Percentiles rank a stretch among this genome's conserved stretches.
phyloP scores from a whole-genome alignment of 2,329 filamentous ascomycete genomes.

The Penicillium freii region DNA sequence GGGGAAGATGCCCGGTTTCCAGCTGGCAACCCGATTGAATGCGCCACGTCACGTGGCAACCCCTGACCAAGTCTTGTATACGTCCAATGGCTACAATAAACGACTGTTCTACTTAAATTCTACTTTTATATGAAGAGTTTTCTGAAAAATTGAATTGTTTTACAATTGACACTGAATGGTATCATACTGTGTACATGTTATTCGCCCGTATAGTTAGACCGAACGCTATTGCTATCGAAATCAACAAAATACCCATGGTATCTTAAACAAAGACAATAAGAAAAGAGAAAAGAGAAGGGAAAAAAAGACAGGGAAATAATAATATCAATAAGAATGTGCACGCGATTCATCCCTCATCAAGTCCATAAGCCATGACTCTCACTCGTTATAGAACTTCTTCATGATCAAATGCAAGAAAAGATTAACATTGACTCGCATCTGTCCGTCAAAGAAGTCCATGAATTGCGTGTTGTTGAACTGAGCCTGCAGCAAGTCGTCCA shows the following conservation, averaged over 20 bases:
- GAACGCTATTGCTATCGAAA: constrained; percentile 25
- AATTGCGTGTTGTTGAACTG: constrained; percentile 98
- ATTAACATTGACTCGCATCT: constrained; percentile 91
- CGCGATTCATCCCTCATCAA: constrained; percentile 23
- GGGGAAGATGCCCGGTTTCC: constrained; percentile 22
- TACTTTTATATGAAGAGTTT: background rate
- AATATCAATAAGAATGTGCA: constrained; percentile 23
- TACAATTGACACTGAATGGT: constrained; percentile 5
- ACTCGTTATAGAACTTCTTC: constrained; percentile 87
- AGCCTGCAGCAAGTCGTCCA: constrained; percentile 91
- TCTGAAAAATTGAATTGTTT: background rate
- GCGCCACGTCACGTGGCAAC: constrained; percentile 35
- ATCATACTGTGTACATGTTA: constrained; percentile 26
- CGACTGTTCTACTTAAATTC: background rate
- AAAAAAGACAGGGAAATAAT: constrained; percentile 15
- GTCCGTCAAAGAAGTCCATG: constrained; percentile 88
- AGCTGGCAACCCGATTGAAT: constrained; percentile 28
- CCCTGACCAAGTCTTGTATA: constrained; percentile 27
- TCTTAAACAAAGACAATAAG: constrained; percentile 20
- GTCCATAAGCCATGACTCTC: constrained; percentile 23
- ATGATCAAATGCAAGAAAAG: constrained; percentile 93
- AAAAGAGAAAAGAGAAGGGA: constrained; percentile 8
- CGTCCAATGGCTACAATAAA: background rate
- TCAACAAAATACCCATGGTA: constrained; percentile 26
- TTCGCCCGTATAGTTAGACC: constrained; percentile 15